phyloP scores from a whole-genome alignment of 2,329 filamentous ascomycete genomes.

The Arthroderma sp. region DNA sequence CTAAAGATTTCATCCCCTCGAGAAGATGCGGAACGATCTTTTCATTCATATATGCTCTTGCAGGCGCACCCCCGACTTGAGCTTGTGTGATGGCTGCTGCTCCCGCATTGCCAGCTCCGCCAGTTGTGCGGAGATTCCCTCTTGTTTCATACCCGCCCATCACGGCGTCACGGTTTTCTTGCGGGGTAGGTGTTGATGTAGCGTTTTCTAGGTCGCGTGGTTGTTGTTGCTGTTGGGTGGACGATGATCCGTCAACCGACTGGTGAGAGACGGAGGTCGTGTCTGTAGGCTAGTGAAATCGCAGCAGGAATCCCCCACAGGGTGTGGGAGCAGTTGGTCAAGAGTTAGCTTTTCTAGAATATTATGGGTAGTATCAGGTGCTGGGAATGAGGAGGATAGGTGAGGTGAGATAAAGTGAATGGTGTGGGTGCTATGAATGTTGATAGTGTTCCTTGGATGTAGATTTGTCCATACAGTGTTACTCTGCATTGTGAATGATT shows the following conservation, averaged over 20 bases:
- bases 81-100: constrained; percentile 21
- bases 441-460: not conserved
- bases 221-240: constrained; percentile 1
- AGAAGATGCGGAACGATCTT: constrained; percentile 55
- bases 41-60: constrained; percentile 57
- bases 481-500: constrained; percentile 4
- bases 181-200: not conserved
- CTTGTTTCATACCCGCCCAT: constrained; percentile 7
- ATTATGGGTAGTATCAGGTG: not conserved
- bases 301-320: not conserved
- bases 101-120: not conserved
- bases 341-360: too few species aligned
- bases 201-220: not conserved
- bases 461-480: constrained; percentile 6
- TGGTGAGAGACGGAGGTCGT: not conserved
- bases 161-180: constrained; percentile 8
- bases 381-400: not conserved
- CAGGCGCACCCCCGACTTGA: constrained; percentile 52
- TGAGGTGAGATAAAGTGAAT: not conserved
- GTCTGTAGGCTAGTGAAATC: not conserved
- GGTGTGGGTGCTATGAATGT: not conserved
- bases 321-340: not conserved
- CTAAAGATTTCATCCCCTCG: constrained; percentile 62
- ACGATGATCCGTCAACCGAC: not conserved
- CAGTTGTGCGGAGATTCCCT: not conserved